phyloP scores from a whole-genome alignment of 106 monocot genomes.

The Narthecium ossifragum region DNA sequence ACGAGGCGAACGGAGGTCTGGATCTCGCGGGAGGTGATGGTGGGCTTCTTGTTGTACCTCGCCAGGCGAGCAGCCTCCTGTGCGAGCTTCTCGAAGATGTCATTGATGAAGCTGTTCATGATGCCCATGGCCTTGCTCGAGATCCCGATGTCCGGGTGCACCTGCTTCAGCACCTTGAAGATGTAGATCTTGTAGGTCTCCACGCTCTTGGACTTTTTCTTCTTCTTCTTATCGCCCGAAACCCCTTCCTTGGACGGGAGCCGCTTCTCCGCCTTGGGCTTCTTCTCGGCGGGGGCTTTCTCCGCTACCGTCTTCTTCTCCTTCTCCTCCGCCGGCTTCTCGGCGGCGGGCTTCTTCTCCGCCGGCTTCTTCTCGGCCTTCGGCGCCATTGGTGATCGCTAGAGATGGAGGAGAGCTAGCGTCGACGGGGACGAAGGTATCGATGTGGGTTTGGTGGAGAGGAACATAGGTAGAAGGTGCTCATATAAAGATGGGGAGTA shows the following conservation, averaged over 20 bases:
- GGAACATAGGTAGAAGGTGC: too few species aligned
- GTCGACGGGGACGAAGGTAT: too few species aligned
- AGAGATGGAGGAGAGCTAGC: too few species aligned
- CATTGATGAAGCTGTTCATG: constrained; percentile 69
- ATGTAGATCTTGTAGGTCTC: constrained; percentile 73
- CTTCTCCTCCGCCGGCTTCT: constrained; percentile 46
- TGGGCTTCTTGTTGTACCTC: constrained; percentile 56
- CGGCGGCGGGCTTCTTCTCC: constrained; percentile 17
- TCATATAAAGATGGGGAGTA: too few species aligned
- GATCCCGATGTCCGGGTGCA: constrained; percentile 60
- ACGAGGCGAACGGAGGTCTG: constrained; percentile 57
- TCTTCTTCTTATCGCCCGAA: constrained; percentile 24
- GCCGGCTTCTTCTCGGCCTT: constrained; percentile 13
- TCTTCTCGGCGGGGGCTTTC: constrained; percentile 28
- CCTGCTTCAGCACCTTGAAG: constrained; percentile 73
- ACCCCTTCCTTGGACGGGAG: constrained; percentile 11
- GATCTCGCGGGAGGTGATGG: constrained; percentile 56
- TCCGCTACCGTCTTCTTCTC: constrained; percentile 17
- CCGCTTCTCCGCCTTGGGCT: constrained; percentile 30
- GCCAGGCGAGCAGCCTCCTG: constrained; percentile 43
- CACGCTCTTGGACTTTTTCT: constrained; percentile 26
- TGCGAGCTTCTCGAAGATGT: constrained; percentile 65
- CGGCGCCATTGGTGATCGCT: constrained; percentile 12
- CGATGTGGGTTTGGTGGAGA: too few species aligned
- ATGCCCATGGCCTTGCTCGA: constrained; percentile 60